phyloP scores from a whole-genome alignment of 2,329 filamentous ascomycete genomes.

The Nannizziopsis arthrosporioides region DNA sequence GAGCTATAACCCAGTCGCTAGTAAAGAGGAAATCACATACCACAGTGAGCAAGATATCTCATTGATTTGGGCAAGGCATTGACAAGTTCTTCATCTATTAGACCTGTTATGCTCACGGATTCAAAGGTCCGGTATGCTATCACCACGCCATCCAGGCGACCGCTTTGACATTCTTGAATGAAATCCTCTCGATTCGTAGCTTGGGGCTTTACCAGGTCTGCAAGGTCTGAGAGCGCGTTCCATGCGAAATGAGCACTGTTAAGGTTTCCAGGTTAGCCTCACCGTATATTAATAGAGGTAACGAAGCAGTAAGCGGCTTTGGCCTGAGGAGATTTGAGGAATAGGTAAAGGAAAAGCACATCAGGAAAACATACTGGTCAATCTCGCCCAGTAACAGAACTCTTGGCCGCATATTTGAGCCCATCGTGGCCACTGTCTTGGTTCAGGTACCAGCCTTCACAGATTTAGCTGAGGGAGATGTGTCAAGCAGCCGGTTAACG shows the following conservation, averaged over 20 bases:
- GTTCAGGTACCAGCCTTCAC: not conserved
- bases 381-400: conserved; percentile 53
- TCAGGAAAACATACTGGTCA: conserved; percentile 44
- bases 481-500: too few species aligned
- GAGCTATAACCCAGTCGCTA: not conserved
- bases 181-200: conserved; percentile 56
- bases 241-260: conserved; percentile 15
- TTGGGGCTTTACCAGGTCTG: conserved; percentile 52
- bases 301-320: not conserved
- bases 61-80: conserved; percentile 33
- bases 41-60: conserved; percentile 31
- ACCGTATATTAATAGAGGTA: conserved; percentile 7
- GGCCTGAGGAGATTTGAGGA: not conserved
- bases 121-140: conserved; percentile 61
- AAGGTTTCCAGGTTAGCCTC: conserved; percentile 1
- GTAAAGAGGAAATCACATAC: conserved; percentile 18
- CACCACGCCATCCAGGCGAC: conserved; percentile 52
- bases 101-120: conserved; percentile 54
- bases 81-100: conserved; percentile 60
- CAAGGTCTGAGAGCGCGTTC: conserved; percentile 34
- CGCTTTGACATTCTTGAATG: conserved; percentile 53
- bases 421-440: conserved; percentile 7
- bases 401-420: conserved; percentile 38
- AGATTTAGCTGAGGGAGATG: not conserved
- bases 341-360: not conserved